Evolutionary conservation across 306 rosid genomes (phyloP), one percentile per base, ranked within the genome.

Genomic region (Sechiopsis laciniata): DNA sequence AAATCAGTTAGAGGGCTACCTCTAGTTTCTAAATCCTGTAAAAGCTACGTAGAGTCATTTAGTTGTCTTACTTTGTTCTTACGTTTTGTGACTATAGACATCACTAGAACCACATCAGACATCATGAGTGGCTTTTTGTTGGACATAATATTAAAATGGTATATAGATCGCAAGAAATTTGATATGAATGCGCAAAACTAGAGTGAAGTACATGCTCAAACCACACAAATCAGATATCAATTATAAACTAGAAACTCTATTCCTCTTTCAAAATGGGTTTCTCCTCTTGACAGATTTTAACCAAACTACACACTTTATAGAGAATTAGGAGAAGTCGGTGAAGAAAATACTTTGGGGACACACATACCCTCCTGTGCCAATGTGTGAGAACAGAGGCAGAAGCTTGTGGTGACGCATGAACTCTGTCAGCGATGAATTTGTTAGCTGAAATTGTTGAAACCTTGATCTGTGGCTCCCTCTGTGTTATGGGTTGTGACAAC

Each of bases 1-100:
- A 32, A 35, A 62, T 32, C 22, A 62, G 67, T 58, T 62, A 61
- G 13, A 62, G 69, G 69, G 50, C 69, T 15, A 35, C 20, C 51
- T 21, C 12, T 16, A 32, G 50, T 35, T 62, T 63, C 69, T 14
- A 32, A 62, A 32, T 19, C 45, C 13, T 59, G 15, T 59, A 37
- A 59, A 8, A n/a, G 59, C 40, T 59, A 24, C 22, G 59, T 55
- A 55, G 59, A 55, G 59, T 55, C 17, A 5, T 55, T 55, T 55
- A 55, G 8, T 21, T 55, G 59, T 55, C 59, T 55, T 17, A 8
- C 24, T 55, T 24, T 4, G 59, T n/a, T 55, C 63, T 22, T 11
- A 4, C 22, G 35, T 58, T 58, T 58, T 16, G 16, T 57, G 62
- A 57, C 15, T 57, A 56, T 57, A 1, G 15, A 20, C 32, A 57